phyloP scores from a whole-genome alignment of 116 monocot genomes.

The Posidonia oceanica region DNA sequence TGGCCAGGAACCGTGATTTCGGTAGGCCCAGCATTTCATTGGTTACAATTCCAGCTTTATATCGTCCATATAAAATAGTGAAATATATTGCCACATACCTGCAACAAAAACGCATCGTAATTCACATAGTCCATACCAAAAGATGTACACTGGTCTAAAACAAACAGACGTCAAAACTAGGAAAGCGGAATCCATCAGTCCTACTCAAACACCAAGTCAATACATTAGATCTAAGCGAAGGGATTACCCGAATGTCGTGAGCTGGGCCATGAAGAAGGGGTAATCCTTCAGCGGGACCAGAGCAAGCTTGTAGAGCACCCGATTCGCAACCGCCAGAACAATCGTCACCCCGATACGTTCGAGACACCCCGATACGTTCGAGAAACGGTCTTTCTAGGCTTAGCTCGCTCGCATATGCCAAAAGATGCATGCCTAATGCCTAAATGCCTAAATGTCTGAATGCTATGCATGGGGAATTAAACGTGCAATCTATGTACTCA shows the following conservation, averaged over 20 bases:
- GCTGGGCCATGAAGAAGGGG: conserved; percentile 94
- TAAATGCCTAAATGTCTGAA: too few relatives aligned
- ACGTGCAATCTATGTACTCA: too few relatives aligned
- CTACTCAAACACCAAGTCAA: too few relatives aligned
- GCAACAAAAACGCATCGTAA: conserved; percentile 12
- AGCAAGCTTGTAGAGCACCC: conserved; percentile 94
- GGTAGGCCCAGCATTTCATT: conserved; percentile 79
- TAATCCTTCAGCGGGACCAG: conserved; percentile 86
- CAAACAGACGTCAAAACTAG: not conserved
- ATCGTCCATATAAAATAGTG: conserved; percentile 64
- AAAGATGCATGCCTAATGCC: too few relatives aligned
- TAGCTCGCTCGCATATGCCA: too few relatives aligned
- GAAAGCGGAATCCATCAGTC: not conserved
- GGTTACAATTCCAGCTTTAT: conserved; percentile 55
- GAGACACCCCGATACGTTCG: too few relatives aligned
- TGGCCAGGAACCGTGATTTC: conserved; percentile 63
- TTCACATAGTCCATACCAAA: not conserved
- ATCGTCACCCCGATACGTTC: conserved; percentile 54
- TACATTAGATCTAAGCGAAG: not conserved
- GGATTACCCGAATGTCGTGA: conserved; percentile 85
- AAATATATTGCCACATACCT: conserved; percentile 94
- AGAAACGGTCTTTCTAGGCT: too few relatives aligned
- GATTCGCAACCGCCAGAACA: conserved; percentile 57
- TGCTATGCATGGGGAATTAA: too few relatives aligned
- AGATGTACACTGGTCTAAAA: not conserved